phyloP scores from a whole-genome alignment of 1,284 basidiomycete species.

The Hemileia vastatrix region DNA sequence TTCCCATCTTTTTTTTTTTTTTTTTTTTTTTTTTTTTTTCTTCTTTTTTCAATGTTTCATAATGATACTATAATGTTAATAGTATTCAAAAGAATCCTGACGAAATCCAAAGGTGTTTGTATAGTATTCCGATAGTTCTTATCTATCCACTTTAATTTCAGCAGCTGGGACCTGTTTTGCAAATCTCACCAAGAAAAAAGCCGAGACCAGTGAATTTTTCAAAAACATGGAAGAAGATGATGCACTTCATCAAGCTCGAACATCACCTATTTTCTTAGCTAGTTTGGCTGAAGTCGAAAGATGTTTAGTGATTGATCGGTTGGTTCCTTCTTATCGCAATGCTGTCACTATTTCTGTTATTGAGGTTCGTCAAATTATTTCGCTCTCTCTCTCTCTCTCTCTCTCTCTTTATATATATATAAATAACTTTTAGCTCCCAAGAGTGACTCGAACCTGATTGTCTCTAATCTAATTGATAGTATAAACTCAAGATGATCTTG shows the following conservation, averaged over 20 bases:
- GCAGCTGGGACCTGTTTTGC: conserved; percentile 13
- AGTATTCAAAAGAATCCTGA: conserved; percentile 62
- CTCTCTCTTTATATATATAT: not conserved
- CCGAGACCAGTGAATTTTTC: conserved; percentile 36
- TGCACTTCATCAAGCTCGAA: too few species aligned
- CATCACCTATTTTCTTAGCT: too few species aligned
- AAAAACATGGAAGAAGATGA: conserved; percentile 26
- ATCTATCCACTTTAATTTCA: conserved; percentile 10
- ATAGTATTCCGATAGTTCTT: conserved; percentile 18
- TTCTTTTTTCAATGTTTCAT: not conserved
- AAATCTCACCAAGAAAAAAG: conserved; percentile 2
- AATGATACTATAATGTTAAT: conserved; percentile 23
- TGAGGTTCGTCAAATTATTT: conserved; percentile 61
- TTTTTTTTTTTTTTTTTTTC: not conserved
- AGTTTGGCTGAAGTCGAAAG: conserved; percentile 79
- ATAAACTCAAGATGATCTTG: conserved; percentile 67
- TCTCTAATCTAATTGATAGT: conserved; percentile 49
- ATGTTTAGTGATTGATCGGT: conserved; percentile 83
- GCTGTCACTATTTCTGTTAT: conserved; percentile 80
- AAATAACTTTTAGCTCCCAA: not conserved
- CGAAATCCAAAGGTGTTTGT: conserved; percentile 51
- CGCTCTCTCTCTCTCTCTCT: not conserved
- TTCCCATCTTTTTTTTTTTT: not conserved
- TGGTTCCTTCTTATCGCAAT: conserved; percentile 91
- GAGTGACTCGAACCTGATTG: not conserved